phyloP scores from a whole-genome alignment of 2,329 filamentous ascomycete species.

The Botrytis sinoallii region DNA sequence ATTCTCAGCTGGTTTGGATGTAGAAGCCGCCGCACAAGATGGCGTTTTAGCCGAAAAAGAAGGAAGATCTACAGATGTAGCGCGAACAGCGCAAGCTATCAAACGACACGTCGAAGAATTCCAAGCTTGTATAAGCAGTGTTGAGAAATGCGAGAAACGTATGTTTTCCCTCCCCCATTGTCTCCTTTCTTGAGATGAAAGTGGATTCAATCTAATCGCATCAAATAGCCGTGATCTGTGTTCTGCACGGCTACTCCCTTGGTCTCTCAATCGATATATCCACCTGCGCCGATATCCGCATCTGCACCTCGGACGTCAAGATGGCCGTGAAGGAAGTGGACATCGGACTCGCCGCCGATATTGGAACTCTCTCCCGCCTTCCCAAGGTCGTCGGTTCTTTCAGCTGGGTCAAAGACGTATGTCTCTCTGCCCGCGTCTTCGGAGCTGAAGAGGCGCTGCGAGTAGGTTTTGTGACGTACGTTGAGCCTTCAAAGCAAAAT shows the following conservation, averaged over 20 bases:
- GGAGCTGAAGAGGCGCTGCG: constrained; percentile 63
- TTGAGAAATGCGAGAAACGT: constrained; percentile 90
- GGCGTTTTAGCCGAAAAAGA: constrained; percentile 41
- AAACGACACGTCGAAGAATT: constrained; percentile 73
- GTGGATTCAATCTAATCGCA: background rate
- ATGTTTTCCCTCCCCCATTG: constrained; percentile 37
- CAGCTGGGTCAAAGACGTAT: constrained; percentile 79
- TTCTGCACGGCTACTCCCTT: constrained; percentile 74
- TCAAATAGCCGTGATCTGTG: constrained; percentile 68
- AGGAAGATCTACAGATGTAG: constrained; percentile 49
- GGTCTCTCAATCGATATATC: constrained; percentile 76
- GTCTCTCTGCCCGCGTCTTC: constrained; percentile 68
- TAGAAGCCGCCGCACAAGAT: constrained; percentile 63
- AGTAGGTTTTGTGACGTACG: constrained; percentile 68
- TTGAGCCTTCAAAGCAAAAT: constrained; percentile 60
- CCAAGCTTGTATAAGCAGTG: constrained; percentile 70
- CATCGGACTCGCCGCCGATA: constrained; percentile 75
- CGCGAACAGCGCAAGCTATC: constrained; percentile 59
- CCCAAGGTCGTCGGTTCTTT: constrained; percentile 69
- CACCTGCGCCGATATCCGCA: constrained; percentile 66
- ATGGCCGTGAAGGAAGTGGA: constrained; percentile 80
- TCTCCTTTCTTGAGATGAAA: background rate
- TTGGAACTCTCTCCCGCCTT: constrained; percentile 70
- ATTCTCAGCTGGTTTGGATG: constrained; percentile 84
- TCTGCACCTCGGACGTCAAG: constrained; percentile 57